Evolutionary conservation across 495 filamentous ascomycete genomes (phyloP).

Genomic region (Podospora anserina): DNA sequence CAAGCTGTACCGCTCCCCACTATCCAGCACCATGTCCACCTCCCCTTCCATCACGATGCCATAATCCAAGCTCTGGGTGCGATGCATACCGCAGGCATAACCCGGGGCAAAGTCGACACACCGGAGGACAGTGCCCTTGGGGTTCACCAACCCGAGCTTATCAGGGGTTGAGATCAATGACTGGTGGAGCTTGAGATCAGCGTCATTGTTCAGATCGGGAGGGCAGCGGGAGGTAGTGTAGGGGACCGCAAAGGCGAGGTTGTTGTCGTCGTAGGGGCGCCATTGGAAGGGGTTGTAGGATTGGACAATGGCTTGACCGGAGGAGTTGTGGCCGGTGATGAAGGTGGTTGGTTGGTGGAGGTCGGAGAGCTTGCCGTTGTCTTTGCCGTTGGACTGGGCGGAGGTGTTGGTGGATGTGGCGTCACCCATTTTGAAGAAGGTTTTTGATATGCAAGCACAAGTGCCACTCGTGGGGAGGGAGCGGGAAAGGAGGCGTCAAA

Average conservation of each 20-base stretch:
- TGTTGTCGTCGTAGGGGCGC: slow-evolving; percentile 29
- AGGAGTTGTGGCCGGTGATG: slow-evolving; percentile 39
- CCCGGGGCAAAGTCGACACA: slow-evolving; percentile 60
- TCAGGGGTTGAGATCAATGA: slow-evolving; percentile 28
- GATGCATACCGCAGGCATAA: slow-evolving; percentile 59
- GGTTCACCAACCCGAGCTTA: slow-evolving; percentile 45
- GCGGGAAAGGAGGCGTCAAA: not conserved
- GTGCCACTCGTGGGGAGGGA: not conserved
- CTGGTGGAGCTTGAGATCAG: slow-evolving; percentile 48
- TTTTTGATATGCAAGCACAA: not conserved
- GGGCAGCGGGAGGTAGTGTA: slow-evolving; percentile 58
- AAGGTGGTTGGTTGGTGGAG: slow-evolving; percentile 39
- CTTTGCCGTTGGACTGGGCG: not conserved
- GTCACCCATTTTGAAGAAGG: slow-evolving; percentile 22
- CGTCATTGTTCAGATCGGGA: slow-evolving; percentile 47
- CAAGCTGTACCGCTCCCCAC: slow-evolving; percentile 54
- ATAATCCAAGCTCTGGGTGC: slow-evolving; percentile 71
- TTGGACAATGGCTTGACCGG: slow-evolving; percentile 40
- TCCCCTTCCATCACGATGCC: slow-evolving; percentile 73
- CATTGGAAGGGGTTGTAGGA: slow-evolving; percentile 32
- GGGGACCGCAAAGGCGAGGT: slow-evolving; percentile 35
- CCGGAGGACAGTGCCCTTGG: slow-evolving; percentile 55
- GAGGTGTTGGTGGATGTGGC: not conserved
- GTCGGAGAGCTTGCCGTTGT: slow-evolving; percentile 28
- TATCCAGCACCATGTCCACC: slow-evolving; percentile 61